These are phyloP conservation scores for Yamadazyma trypodendri DNA, from an alignment of 1,139 yeast genomes.

Conservation along the genomic window DNA sequence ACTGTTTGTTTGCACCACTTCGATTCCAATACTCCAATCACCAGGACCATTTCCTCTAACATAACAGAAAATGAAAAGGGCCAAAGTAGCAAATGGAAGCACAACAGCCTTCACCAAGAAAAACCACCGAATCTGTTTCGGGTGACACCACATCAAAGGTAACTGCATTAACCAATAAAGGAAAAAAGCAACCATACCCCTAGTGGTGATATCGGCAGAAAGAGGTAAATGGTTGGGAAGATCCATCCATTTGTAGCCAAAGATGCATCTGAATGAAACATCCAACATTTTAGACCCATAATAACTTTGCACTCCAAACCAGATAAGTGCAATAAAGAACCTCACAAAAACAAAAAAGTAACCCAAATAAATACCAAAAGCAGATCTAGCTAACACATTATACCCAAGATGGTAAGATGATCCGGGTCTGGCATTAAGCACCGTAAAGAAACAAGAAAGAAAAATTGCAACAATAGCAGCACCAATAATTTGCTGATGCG, in stretches of 20 bases:
- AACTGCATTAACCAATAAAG: slow-evolving; percentile 16
- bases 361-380: slow-evolving; percentile 15
- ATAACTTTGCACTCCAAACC: slow-evolving; percentile 17
- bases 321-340: slow-evolving; percentile 15
- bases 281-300: slow-evolving; percentile 13
- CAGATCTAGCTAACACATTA: slow-evolving; percentile 14
- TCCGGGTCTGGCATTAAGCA: slow-evolving; percentile 16
- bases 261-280: slow-evolving; percentile 14
- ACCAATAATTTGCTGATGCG: slow-evolving; percentile 16
- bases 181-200: slow-evolving; percentile 14
- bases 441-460: slow-evolving; percentile 15
- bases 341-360: slow-evolving; percentile 16
- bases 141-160: slow-evolving; percentile 18
- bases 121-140: slow-evolving; percentile 15
- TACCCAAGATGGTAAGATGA: slow-evolving; percentile 17
- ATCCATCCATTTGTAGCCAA: slow-evolving; percentile 16
- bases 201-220: slow-evolving; percentile 14
- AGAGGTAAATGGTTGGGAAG: slow-evolving; percentile 13
- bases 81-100: slow-evolving; percentile 16
- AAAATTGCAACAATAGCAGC: slow-evolving; percentile 13
- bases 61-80: slow-evolving; percentile 14
- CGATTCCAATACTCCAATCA: slow-evolving; percentile 14
- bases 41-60: slow-evolving; percentile 17
- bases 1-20: slow-evolving; percentile 5
- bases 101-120: slow-evolving; percentile 15